Conservation (phyloP, 2,329 filamentous ascomycete genomes). For the Pseudophaeomoniella oleicola region DNA sequence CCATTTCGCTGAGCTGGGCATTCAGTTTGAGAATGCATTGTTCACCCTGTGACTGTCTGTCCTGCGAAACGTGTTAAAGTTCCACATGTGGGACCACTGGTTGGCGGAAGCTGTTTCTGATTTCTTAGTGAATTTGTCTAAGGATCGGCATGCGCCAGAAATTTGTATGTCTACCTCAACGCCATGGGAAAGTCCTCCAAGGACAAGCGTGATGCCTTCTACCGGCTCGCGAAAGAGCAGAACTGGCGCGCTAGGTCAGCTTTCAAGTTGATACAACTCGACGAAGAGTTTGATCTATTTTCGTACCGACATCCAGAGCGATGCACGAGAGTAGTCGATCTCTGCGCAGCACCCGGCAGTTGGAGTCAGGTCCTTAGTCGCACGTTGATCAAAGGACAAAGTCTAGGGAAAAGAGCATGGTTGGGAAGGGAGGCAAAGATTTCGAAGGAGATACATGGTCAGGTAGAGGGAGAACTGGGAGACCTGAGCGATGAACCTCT, state of each 20-base stretch:
- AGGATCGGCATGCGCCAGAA: no score
- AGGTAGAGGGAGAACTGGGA: constrained; percentile 13
- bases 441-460: not conserved
- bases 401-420: constrained; percentile 74
- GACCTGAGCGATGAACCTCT: constrained; percentile 15
- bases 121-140: no score
- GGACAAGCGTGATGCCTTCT: constrained; percentile 96
- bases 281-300: constrained; percentile 93
- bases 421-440: constrained; percentile 59
- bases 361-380: constrained; percentile 96
- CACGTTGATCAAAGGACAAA: constrained; percentile 84
- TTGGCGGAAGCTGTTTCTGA: no score
- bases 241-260: constrained; percentile 94
- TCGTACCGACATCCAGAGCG: constrained; percentile 41
- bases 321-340: constrained; percentile 84
- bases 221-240: constrained; percentile 94
- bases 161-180: no score
- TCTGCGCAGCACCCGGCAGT: constrained; percentile 88
- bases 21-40: no score
- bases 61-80: no score
- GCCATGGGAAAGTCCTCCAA: constrained; percentile 93
- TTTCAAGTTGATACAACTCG: constrained; percentile 92
- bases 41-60: no score
- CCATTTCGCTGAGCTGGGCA: no score
- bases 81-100: no score